Evolutionary conservation across 371 early-diverging fungal species (phyloP).

Genomic region (Actinomortierella wolfii): DNA sequence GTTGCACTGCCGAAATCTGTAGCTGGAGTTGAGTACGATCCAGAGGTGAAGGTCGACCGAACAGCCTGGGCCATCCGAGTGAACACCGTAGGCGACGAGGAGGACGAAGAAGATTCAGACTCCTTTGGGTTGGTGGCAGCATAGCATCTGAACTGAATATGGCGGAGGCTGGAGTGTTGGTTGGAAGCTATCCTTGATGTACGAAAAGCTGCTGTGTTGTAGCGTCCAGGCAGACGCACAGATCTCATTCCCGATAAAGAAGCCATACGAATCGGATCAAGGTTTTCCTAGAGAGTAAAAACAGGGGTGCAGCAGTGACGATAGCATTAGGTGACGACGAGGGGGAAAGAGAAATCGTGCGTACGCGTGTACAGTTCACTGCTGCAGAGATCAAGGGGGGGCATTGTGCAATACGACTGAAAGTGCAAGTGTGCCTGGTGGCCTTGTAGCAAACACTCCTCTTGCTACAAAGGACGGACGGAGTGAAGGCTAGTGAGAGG

Average conservation of each 20-base stretch:
- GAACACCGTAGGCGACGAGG: conserved; percentile 24
- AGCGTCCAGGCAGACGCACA: neutral
- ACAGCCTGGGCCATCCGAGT: conserved; percentile 35
- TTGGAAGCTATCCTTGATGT: neutral
- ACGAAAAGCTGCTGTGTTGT: neutral
- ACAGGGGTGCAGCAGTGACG: neutral
- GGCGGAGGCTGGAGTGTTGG: neutral
- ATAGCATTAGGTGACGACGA: no score
- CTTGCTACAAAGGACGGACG: no score
- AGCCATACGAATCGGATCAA: no score
- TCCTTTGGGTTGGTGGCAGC: conserved; percentile 11
- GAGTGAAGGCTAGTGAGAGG: no score
- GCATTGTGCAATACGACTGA: no score
- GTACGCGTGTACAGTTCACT: no score
- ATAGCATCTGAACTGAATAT: neutral
- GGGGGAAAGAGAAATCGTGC: no score
- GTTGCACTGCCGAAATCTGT: conserved; percentile 34
- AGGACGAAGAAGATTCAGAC: conserved; percentile 3
- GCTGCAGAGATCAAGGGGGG: no score
- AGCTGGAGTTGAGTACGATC: conserved; percentile 44
- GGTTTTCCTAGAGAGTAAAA: neutral
- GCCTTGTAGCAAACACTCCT: no score
- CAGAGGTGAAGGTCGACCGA: conserved; percentile 36
- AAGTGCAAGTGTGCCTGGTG: no score
- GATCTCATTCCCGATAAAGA: no score